These are phyloP conservation scores for Trichoderma sp. DNA, from an alignment of 2,329 filamentous ascomycete species.

Conservation along the genomic window DNA sequence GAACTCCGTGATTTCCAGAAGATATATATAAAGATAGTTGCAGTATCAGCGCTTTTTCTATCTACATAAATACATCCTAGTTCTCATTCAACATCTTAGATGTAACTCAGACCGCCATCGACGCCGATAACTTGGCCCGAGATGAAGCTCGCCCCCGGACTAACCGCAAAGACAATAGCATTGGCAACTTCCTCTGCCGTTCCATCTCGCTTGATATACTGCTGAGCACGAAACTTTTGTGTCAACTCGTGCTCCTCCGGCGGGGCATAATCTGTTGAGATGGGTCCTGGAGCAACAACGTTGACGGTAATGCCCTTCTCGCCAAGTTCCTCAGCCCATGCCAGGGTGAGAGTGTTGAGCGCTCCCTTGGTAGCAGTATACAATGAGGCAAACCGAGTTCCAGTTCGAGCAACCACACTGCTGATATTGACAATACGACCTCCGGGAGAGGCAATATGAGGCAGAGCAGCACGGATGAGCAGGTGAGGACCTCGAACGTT, in stretches of 20 bases:
- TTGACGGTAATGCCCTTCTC: slow-evolving; percentile 48
- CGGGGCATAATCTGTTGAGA: slow-evolving; percentile 52
- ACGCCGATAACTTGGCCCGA: slow-evolving; percentile 23
- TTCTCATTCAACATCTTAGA: background rate
- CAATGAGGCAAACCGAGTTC: slow-evolving; percentile 43
- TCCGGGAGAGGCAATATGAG: slow-evolving; percentile 45
- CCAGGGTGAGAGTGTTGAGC: slow-evolving; percentile 55
- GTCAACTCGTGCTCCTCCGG: slow-evolving; percentile 39
- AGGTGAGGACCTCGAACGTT: slow-evolving; percentile 60
- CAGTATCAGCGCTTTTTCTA: background rate
- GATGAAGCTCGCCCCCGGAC: slow-evolving; percentile 23
- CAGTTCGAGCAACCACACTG: slow-evolving; percentile 38
- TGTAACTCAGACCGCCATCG: slow-evolving; percentile 21
- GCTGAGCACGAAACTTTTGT: slow-evolving; percentile 34
- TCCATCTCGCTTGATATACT: slow-evolving; percentile 22
- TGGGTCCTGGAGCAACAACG: slow-evolving; percentile 43
- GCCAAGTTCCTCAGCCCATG: slow-evolving; percentile 54
- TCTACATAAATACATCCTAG: background rate
- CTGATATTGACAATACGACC: slow-evolving; percentile 51
- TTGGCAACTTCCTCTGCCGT: slow-evolving; percentile 23
- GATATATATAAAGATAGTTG: background rate
- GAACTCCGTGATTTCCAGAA: background rate
- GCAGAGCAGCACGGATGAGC: slow-evolving; percentile 44
- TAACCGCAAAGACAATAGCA: slow-evolving; percentile 21
- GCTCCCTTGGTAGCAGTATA: slow-evolving; percentile 58